Evolutionary conservation across 2,329 filamentous ascomycete species (phyloP), one percentile per base, ranked within the genome.

Genomic region (Fusarium sp.): DNA sequence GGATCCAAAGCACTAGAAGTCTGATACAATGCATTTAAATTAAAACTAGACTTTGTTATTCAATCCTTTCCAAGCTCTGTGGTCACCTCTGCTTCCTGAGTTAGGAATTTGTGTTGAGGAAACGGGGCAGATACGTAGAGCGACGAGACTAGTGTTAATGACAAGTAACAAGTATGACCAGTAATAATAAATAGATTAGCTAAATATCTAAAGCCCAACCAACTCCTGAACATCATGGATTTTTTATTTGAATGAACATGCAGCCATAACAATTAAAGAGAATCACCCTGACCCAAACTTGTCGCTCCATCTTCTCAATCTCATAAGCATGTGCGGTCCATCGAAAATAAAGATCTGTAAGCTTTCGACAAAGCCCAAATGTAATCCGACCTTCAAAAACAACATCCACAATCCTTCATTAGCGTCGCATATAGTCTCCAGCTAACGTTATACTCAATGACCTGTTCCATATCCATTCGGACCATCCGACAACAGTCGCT

Each of bases 401-500:
- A 30, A 9, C 2, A 5, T 14, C 30, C 6, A 12, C 15, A 15
- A 2, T 13, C 0, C 13, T 13, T 5, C 15, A 18, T 5, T 2
- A 33, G 11, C 13, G 13, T 11, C 4, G 10, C 1, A 7, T 14
- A 32, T 14, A 38, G n/a, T 23, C 5, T 17, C 18, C 10, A 5
- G 17, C 9, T 8, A 20, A 15, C 17, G 13, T 44, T 6, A 2
- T 7, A 11, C 42, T 69, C 2, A 44, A 11, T 54, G 52, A 5
- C 48, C 30, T 3, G 69, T 64, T 2, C 69, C 69, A 4, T 72
- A 72, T 2, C 58, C 50, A 6, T 40, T 41, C n/a, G 37, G 61
- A 1, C 49, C 26, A n/a, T 60, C 45, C 2, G 69, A 73, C 32
- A 72, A 23, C 2, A 72, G 69, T 3, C 65, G 66, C 10, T 72